Evolutionary conservation across 495 filamentous ascomycete genomes (phyloP), one percentile per base, ranked within the genome.

Genomic region (Cercophora samala): DNA sequence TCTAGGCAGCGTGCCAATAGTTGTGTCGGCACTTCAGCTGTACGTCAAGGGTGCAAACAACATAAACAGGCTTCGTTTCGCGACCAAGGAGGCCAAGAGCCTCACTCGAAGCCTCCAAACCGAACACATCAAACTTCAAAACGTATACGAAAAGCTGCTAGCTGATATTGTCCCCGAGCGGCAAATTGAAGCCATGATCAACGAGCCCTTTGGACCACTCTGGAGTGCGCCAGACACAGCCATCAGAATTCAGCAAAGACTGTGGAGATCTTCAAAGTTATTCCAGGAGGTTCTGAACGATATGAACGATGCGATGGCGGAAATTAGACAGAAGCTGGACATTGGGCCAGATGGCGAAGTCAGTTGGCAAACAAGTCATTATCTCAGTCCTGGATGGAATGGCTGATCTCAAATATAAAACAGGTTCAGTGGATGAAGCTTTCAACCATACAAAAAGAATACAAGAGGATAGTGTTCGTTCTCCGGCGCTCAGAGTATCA

Each of bases 1-100:
- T 0, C 79, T 83, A 6, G 81, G 75, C 15, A 67, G 72, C 19
- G 66, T 83, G 13, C 81, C 81, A 11, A 58, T 83, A 13, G 65
- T 80, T 0, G 70, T 83, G 1, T 77, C 75, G 3, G 79, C 73
- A 21, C 66, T 83, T 0, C 71, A 82, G 25, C 66, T 74, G 23
- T 83, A 81, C 61, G 65, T 72, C 51, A 65, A 77, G 8, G 77
- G 73, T 9, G 60, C 78, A 3, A 65, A 63, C 19, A 70, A 76
- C 0, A 69, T 76, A 2, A 63, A 68, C 46, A 62, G 69, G 60
- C 76, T 68, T 55, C 63, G 61, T 0, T 71, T 60, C 46, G 79
- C 71, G 66, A 55, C 66, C 9, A 61, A 53, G 4, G 74, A 79
- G 60, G 64, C 80, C 15, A 58, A 70, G n/a, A 73, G 65, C 46